Evolutionary conservation across 1,284 basidiomycete genomes (phyloP).

Genomic region (Golubevia sp.): DNA sequence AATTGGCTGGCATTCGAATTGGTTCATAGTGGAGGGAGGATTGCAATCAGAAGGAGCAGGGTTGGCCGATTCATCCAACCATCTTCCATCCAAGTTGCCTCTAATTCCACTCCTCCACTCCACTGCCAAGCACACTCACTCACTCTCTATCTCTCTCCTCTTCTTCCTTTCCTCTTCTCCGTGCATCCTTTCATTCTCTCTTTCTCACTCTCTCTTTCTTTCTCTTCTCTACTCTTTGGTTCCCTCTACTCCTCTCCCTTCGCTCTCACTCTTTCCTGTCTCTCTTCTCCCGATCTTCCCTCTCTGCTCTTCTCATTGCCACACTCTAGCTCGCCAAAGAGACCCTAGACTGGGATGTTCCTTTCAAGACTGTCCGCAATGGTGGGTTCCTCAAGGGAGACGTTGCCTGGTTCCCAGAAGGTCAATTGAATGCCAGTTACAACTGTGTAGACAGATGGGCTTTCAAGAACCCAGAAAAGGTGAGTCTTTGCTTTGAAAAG

Average conservation of each 20-base stretch:
- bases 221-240: not conserved
- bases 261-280: not conserved
- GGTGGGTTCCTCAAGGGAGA: slow-evolving; percentile 86
- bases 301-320: slow-evolving; percentile 2
- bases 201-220: not conserved
- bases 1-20: too few relatives aligned
- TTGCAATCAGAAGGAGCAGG: too few relatives aligned
- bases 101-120: not conserved
- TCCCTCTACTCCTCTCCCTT: not conserved
- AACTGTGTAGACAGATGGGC: slow-evolving; percentile 98
- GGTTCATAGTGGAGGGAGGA: too few relatives aligned
- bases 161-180: not conserved
- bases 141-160: not conserved
- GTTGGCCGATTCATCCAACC: too few relatives aligned
- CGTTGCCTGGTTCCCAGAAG: slow-evolving; percentile 81
- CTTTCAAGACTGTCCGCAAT: slow-evolving; percentile 84
- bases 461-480: slow-evolving; percentile 86
- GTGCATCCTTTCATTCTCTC: not conserved
- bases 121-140: too few relatives aligned
- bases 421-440: slow-evolving; percentile 74
- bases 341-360: slow-evolving; percentile 84
- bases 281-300: not conserved
- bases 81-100: too few relatives aligned
- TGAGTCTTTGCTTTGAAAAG: slow-evolving; percentile 48
- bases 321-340: slow-evolving; percentile 77